Conservation (phyloP, 1,139 yeast species). For the Spathaspora sp. region DNA sequence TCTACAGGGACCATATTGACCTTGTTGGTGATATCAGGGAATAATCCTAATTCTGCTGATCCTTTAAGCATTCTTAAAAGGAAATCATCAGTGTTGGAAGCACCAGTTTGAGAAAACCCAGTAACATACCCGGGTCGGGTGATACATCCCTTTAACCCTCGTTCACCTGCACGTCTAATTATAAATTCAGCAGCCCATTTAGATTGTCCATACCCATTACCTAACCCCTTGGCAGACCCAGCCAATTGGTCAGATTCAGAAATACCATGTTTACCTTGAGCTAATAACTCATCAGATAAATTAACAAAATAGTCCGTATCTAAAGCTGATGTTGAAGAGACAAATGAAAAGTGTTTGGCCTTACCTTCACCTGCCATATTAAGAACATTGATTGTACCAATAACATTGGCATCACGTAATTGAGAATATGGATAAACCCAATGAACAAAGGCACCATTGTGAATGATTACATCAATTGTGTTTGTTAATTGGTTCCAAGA, state of each 20-base stretch:
- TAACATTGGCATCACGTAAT: constrained; percentile 89
- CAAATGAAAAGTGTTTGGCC: constrained; percentile 84
- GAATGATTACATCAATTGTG: constrained; percentile 78
- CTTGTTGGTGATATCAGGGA: constrained; percentile 81
- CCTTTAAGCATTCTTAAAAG: constrained; percentile 92
- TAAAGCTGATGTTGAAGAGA: constrained; percentile 90
- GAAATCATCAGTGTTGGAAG: constrained; percentile 95
- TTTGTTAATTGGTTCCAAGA: constrained; percentile 60
- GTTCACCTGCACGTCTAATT: constrained; percentile 80
- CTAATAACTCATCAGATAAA: constrained; percentile 67
- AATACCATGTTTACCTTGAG: constrained; percentile 69
- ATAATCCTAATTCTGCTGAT: constrained; percentile 79
- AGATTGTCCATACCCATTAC: constrained; percentile 94
- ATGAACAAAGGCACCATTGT: constrained; percentile 97
- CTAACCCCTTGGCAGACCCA: constrained; percentile 80
- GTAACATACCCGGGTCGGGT: constrained; percentile 96
- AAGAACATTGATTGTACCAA: constrained; percentile 83
- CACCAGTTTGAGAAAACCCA: constrained; percentile 80
- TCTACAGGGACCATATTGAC: constrained; percentile 98
- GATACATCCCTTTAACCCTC: constrained; percentile 85
- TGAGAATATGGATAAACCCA: constrained; percentile 97
- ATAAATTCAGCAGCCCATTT: constrained; percentile 97
- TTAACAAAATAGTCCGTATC: constrained; percentile 81
- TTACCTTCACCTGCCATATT: constrained; percentile 78
- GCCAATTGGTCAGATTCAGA: constrained; percentile 77